Percentiles rank a stretch among this genome's conserved stretches.
phyloP scores from a whole-genome alignment of 2,329 filamentous ascomycete species.

The Arthrocladium fulminans region DNA sequence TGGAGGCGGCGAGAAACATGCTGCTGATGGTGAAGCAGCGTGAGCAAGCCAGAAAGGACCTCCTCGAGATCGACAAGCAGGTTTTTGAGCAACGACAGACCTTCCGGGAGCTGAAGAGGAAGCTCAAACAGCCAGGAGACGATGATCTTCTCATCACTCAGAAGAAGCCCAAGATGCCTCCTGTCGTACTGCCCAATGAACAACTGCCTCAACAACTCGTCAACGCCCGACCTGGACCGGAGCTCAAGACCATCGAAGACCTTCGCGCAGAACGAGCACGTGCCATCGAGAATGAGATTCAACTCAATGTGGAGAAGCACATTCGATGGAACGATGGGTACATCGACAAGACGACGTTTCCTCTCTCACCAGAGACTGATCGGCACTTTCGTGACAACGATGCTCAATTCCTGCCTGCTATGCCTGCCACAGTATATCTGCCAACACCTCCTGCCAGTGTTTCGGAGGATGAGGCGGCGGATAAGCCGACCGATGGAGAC shows the following conservation, averaged over 20 bases:
- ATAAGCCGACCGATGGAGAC: slow-evolving; percentile 9
- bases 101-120: slow-evolving; percentile 81
- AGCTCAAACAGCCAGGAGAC: slow-evolving; percentile 79
- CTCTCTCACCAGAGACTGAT: slow-evolving; percentile 69
- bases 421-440: slow-evolving; percentile 57
- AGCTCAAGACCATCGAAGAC: slow-evolving; percentile 68
- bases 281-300: slow-evolving; percentile 70
- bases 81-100: slow-evolving; percentile 75
- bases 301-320: slow-evolving; percentile 79
- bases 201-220: slow-evolving; percentile 57
- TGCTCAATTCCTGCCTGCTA: slow-evolving; percentile 52
- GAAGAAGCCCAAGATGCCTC: slow-evolving; percentile 53
- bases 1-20: slow-evolving; percentile 79
- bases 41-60: slow-evolving; percentile 68
- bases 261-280: slow-evolving; percentile 73
- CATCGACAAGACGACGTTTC: slow-evolving; percentile 77
- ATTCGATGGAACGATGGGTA: slow-evolving; percentile 84
- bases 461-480: slow-evolving; percentile 33
- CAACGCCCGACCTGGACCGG: slow-evolving; percentile 51
- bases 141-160: slow-evolving; percentile 93
- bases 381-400: slow-evolving; percentile 41
- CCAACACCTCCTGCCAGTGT: slow-evolving; percentile 41
- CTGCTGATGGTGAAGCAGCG: slow-evolving; percentile 69
- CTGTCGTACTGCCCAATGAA: slow-evolving; percentile 41
- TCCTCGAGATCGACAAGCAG: slow-evolving; percentile 63